These are phyloP conservation scores for Elsinoe fawcettii DNA, from an alignment of 2,329 filamentous ascomycete species.

Conservation along the genomic window DNA sequence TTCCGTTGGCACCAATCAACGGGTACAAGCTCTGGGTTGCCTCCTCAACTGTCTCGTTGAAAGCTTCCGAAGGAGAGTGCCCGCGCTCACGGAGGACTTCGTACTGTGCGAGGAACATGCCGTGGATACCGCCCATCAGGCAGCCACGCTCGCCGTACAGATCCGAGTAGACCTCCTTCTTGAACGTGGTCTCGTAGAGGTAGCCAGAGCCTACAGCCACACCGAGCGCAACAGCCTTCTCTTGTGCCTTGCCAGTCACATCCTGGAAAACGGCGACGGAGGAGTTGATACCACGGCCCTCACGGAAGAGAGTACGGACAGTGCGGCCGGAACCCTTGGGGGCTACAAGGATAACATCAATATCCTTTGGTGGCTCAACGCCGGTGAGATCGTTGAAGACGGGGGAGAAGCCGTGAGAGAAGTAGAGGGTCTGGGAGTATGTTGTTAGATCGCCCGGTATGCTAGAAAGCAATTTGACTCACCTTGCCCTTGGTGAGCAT, in stretches of 20 bases:
- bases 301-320: slow-evolving; percentile 96
- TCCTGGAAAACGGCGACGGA: slow-evolving; percentile 98
- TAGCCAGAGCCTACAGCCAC: slow-evolving; percentile 96
- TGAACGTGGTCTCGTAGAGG: slow-evolving; percentile 99
- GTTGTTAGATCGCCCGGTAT: slow-evolving; percentile 17
- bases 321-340: slow-evolving; percentile 99
- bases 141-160: slow-evolving; percentile 99
- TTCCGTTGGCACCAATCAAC: slow-evolving; percentile 91
- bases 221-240: slow-evolving; percentile 94
- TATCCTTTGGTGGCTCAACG: slow-evolving; percentile 88
- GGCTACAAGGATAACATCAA: slow-evolving; percentile 98
- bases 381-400: slow-evolving; percentile 99
- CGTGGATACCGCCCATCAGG: slow-evolving; percentile 99
- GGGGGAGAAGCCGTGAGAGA: slow-evolving; percentile 99
- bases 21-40: slow-evolving; percentile 97
- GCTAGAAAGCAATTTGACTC: slow-evolving; percentile 27
- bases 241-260: slow-evolving; percentile 93
- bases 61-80: slow-evolving; percentile 95
- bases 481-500: slow-evolving; percentile 98
- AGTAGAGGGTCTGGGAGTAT: slow-evolving; percentile 81
- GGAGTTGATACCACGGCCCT: slow-evolving; percentile 99
- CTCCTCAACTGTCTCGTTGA: slow-evolving; percentile 99
- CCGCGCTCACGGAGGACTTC: slow-evolving; percentile 98
- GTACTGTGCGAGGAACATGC: slow-evolving; percentile 99
- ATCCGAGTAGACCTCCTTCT: slow-evolving; percentile 99